Percentiles rank a stretch among this genome's conserved stretches.
These are phyloP conservation scores for Marchantia polymorpha DNA, from an alignment of 225 moss, liverwort and hornwort species.

Conservation along the genomic window DNA sequence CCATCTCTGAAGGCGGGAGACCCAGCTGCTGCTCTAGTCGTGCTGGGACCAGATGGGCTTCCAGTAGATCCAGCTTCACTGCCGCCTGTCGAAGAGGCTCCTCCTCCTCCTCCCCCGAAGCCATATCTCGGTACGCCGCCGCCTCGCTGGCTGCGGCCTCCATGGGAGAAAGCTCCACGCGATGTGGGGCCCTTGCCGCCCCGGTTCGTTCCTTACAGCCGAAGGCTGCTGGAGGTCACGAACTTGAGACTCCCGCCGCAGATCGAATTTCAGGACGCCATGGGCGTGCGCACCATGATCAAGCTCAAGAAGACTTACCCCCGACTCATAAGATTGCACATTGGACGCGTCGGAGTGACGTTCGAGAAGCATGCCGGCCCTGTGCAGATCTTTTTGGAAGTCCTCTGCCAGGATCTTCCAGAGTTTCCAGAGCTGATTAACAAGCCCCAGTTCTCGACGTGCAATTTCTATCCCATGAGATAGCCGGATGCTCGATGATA, in stretches of 20 bases:
- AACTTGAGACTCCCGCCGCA: not conserved
- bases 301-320: not conserved
- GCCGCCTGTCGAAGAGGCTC: not conserved
- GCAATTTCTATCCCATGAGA: not conserved
- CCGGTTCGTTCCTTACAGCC: not conserved
- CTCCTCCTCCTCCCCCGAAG: conserved; percentile 8
- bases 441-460: conserved; percentile 13
- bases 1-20: conserved; percentile 2
- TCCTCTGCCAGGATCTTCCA: conserved; percentile 2
- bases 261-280: conserved; percentile 10
- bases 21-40: not conserved
- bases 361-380: conserved; percentile 14
- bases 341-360: conserved; percentile 14
- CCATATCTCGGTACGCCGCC: conserved; percentile 16
- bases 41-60: conserved; percentile 14
- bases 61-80: conserved; percentile 11
- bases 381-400: not conserved
- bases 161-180: conserved; percentile 11
- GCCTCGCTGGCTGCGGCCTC: conserved; percentile 4
- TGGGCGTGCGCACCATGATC: conserved; percentile 7
- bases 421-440: conserved; percentile 1
- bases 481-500: not conserved
- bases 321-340: not conserved
- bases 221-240: not conserved
- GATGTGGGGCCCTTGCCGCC: not conserved